phyloP scores from a whole-genome alignment of 1,284 basidiomycete genomes.

The Pholiota adiposa region DNA sequence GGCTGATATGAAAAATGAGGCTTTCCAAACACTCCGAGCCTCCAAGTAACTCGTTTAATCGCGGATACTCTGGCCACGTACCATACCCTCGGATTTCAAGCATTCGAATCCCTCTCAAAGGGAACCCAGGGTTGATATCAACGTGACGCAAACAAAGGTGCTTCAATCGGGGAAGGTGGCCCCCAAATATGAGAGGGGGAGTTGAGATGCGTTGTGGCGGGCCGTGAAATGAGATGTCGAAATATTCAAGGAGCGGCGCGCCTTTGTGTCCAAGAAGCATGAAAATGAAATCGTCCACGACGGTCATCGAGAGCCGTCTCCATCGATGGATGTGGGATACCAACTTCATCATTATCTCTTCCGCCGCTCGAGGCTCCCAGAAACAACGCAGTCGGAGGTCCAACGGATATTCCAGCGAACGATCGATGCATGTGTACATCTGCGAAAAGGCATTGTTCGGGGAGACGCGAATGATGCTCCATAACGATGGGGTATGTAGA shows the following conservation, averaged over 20 bases:
- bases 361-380: constrained; percentile 23
- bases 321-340: constrained; percentile 30
- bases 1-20: constrained; percentile 29
- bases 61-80: constrained; percentile 24
- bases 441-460: constrained; percentile 21
- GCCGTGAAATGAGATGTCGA: constrained; percentile 27
- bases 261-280: constrained; percentile 21
- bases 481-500: constrained; percentile 31
- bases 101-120: constrained; percentile 23
- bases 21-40: constrained; percentile 22
- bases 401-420: constrained; percentile 30
- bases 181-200: constrained; percentile 20
- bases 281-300: constrained; percentile 25
- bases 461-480: constrained; percentile 30
- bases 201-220: constrained; percentile 14
- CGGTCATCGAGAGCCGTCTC: constrained; percentile 25
- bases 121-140: constrained; percentile 20
- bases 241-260: constrained; percentile 24
- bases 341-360: constrained; percentile 24
- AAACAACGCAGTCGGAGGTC: constrained; percentile 29
- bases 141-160: constrained; percentile 29
- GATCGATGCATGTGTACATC: constrained; percentile 23
- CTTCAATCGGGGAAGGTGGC: constrained; percentile 23
- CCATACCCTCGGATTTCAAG: constrained; percentile 33
- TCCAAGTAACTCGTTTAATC: constrained; percentile 24